Percentiles rank a stretch among this genome's conserved stretches.
Evolutionary conservation across 306 rosid species (phyloP).

Genomic region (Arachis hypogaea): DNA sequence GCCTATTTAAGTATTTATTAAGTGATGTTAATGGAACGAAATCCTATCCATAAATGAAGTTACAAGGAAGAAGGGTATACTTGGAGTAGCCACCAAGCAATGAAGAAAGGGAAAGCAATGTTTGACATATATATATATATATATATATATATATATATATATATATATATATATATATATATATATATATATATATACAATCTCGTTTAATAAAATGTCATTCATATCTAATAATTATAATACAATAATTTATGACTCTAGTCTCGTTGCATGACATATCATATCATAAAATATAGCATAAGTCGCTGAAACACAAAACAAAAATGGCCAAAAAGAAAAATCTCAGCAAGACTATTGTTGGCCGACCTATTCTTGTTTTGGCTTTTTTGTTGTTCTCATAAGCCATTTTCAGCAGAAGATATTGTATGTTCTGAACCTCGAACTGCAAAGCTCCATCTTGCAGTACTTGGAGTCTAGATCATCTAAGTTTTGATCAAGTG

Average conservation of each 20-base stretch:
- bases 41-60: background rate
- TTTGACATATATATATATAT: background rate
- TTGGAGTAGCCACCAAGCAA: conserved; percentile 14
- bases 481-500: conserved; percentile 70
- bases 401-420: conserved; percentile 68
- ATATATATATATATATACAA: too few relatives aligned
- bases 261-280: too few relatives aligned
- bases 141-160: too few relatives aligned
- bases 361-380: too few relatives aligned
- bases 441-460: conserved; percentile 65
- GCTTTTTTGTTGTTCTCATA: background rate
- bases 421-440: conserved; percentile 85
- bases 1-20: conserved; percentile 5
- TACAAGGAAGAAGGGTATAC: conserved; percentile 4
- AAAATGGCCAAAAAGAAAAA: too few relatives aligned
- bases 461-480: conserved; percentile 47
- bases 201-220: too few relatives aligned
- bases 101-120: background rate
- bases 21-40: background rate
- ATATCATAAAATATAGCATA: background rate
- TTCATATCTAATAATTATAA: too few relatives aligned
- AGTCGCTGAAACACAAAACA: background rate
- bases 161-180: too few relatives aligned
- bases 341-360: background rate
- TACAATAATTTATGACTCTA: background rate